Conservation (phyloP, 2,329 filamentous ascomycete genomes). For the Trichoderma koningiopsis region DNA sequence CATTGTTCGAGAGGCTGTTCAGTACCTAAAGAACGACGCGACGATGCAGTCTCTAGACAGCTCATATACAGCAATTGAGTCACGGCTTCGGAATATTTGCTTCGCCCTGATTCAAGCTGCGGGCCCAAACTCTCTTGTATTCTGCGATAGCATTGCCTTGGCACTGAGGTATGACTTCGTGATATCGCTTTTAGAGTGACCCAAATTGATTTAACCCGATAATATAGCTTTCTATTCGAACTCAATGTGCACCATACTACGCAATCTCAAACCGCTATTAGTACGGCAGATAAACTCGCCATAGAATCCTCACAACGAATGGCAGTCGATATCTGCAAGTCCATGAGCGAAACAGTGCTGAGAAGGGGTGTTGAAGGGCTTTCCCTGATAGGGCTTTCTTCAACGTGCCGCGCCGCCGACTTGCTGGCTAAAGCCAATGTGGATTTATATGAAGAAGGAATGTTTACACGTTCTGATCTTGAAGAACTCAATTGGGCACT, state of each 20-base stretch:
- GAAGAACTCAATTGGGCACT: not conserved
- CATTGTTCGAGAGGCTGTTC: slow-evolving; percentile 8
- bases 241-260: not conserved
- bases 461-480: not conserved
- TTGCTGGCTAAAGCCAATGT: not conserved
- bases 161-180: not conserved
- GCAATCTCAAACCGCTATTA: not conserved
- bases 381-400: slow-evolving; percentile 5
- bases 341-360: slow-evolving; percentile 12
- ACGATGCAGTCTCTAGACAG: not conserved
- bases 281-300: not conserved
- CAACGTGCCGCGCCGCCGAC: not conserved
- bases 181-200: not conserved
- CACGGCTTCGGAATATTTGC: slow-evolving; percentile 3
- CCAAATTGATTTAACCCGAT: not conserved
- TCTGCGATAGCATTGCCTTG: slow-evolving; percentile 17
- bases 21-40: not conserved
- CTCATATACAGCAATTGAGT: not conserved
- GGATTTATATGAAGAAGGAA: not conserved
- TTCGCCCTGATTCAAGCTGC: slow-evolving; percentile 1
- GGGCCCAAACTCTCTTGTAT: slow-evolving; percentile 2
- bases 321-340: slow-evolving; percentile 13
- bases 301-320: slow-evolving; percentile 12
- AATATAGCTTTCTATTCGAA: slow-evolving; percentile 10
- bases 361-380: not conserved